Conservation (phyloP, 257 asterid genomes). For the Sherardia arvensis region DNA sequence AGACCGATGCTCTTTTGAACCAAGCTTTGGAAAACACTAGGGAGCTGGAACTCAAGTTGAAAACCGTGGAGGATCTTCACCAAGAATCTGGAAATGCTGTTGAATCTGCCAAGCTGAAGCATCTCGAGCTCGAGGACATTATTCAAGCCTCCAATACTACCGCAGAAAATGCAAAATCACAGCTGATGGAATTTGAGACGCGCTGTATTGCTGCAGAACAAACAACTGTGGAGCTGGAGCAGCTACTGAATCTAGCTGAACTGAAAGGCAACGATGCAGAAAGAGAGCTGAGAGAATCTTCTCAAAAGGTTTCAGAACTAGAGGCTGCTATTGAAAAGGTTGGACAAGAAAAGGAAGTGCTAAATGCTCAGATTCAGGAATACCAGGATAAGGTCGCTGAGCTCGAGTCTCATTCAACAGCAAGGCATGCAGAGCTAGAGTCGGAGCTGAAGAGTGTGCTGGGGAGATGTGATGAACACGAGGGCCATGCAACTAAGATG, state of each 20-base stretch:
- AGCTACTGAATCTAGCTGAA: slow-evolving; percentile 45
- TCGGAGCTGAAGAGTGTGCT: slow-evolving; percentile 40
- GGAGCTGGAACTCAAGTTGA: slow-evolving; percentile 71
- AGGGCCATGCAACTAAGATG: slow-evolving; percentile 47
- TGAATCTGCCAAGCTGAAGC: slow-evolving; percentile 41
- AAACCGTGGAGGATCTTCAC: slow-evolving; percentile 59
- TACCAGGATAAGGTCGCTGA: slow-evolving; percentile 38
- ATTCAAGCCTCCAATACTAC: slow-evolving; percentile 33
- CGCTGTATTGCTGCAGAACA: slow-evolving; percentile 55
- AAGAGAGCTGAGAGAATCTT: slow-evolving; percentile 41
- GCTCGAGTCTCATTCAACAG: slow-evolving; percentile 38
- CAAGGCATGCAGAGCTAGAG: slow-evolving; percentile 58
- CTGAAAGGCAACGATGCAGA: slow-evolving; percentile 46
- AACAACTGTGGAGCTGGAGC: slow-evolving; percentile 56
- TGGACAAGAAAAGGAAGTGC: slow-evolving; percentile 45
- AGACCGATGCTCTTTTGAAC: slow-evolving; percentile 61
- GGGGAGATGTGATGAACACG: slow-evolving; percentile 55
- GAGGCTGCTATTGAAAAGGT: slow-evolving; percentile 35
- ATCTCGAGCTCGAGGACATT: slow-evolving; percentile 50
- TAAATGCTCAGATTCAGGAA: slow-evolving; percentile 43
- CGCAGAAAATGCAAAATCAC: slow-evolving; percentile 51
- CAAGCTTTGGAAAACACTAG: slow-evolving; percentile 60
- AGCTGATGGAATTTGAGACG: slow-evolving; percentile 43
- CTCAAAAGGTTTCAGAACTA: slow-evolving; percentile 44
- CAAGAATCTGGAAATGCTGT: slow-evolving; percentile 44